Conservation (phyloP, 495 filamentous ascomycete species). For the Lentithecium fluviatile region DNA sequence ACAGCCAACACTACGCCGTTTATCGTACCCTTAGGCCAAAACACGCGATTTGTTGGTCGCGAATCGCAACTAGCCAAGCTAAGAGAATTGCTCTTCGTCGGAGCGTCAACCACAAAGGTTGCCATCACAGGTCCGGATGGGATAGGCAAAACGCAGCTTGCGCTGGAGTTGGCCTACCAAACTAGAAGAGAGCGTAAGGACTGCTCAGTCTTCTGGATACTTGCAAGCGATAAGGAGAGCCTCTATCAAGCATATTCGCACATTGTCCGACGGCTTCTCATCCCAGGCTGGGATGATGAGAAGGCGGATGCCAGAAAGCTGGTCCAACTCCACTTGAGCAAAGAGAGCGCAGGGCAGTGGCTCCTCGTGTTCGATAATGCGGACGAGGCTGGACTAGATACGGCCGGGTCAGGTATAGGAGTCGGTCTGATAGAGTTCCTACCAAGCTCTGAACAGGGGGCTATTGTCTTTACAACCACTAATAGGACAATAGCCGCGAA, state of each 20-base stretch:
- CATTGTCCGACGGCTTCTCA: conserved; percentile 15
- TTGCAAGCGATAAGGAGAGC: conserved; percentile 18
- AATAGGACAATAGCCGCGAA: conserved; percentile 10
- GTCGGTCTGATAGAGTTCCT: conserved; percentile 20
- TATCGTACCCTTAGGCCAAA: no score
- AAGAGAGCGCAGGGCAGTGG: conserved; percentile 10
- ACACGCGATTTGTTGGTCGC: no score
- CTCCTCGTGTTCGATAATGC: conserved; percentile 34
- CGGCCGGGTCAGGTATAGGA: neutral
- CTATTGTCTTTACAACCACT: conserved; percentile 35
- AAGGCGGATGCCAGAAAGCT: conserved; percentile 22
- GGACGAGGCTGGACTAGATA: conserved; percentile 26
- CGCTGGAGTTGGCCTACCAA: conserved; percentile 23
- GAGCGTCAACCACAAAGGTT: no score
- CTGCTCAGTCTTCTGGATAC: conserved; percentile 31
- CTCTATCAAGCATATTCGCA: conserved; percentile 19
- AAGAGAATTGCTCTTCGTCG: no score
- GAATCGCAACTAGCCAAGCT: no score
- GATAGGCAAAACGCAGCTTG: conserved; percentile 32
- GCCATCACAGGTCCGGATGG: no score
- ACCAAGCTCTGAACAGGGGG: conserved; percentile 17
- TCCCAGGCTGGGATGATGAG: conserved; percentile 11
- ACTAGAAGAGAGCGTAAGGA: conserved; percentile 4
- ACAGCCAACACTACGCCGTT: no score
- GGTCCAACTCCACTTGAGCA: conserved; percentile 18